These are phyloP conservation scores for Hawksworthiomyces lignivorus DNA, from an alignment of 2,329 filamentous ascomycete species.

Conservation along the genomic window DNA sequence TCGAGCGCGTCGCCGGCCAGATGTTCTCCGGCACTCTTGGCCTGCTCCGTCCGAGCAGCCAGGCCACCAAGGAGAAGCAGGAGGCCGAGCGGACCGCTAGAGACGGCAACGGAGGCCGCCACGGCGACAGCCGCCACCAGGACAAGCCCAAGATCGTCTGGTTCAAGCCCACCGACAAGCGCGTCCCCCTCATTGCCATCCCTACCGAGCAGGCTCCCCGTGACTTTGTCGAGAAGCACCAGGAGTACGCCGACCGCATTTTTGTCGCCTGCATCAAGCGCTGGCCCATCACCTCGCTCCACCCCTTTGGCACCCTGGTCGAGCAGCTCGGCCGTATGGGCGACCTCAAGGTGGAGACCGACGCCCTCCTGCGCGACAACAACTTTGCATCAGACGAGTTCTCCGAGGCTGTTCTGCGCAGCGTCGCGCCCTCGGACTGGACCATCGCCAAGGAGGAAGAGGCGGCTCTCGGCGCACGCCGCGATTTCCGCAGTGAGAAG, in stretches of 20 bases:
- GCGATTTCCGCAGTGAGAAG: conserved; percentile 83
- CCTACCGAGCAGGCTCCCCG: conserved; percentile 95
- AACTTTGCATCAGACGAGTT: conserved; percentile 98
- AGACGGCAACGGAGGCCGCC: conserved; percentile 61
- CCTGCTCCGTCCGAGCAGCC: conserved; percentile 88
- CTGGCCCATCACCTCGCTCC: conserved; percentile 98
- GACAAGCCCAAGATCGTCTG: conserved; percentile 99
- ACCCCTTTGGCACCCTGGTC: conserved; percentile 94
- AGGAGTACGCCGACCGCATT: conserved; percentile 94
- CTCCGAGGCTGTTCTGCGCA: conserved; percentile 90
- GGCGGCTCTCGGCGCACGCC: conserved; percentile 61
- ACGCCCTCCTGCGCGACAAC: conserved; percentile 93
- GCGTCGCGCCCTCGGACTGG: conserved; percentile 89
- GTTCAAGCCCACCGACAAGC: conserved; percentile 99
- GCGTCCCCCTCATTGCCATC: conserved; percentile 94
- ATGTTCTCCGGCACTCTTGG: conserved; percentile 98
- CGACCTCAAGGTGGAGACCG: conserved; percentile 93
- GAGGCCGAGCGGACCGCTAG: conserved; percentile 90
- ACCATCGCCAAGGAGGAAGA: conserved; percentile 78
- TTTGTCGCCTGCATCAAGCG: conserved; percentile 99
- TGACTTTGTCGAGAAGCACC: conserved; percentile 97
- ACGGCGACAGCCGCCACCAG: conserved; percentile 75
- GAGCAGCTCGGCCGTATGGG: conserved; percentile 97
- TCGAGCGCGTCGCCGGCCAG: conserved; percentile 93
- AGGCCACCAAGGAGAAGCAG: conserved; percentile 98